Evolutionary conservation across 768 basidiomycete genomes (phyloP).

Genomic region (Glaciozyma martinii): DNA sequence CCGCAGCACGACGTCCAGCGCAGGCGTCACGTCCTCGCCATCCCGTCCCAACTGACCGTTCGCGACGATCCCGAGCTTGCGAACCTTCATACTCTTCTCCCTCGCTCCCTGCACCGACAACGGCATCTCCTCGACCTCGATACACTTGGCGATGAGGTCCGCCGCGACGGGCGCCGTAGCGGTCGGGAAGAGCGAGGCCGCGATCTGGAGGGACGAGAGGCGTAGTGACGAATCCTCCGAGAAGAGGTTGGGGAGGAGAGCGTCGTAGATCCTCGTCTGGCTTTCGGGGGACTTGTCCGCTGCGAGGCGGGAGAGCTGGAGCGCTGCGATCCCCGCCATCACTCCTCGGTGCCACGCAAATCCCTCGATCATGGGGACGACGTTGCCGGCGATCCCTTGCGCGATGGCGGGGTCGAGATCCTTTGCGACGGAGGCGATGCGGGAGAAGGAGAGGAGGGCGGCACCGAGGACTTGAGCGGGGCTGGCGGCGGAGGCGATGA

Average conservation of each 20-base stretch:
- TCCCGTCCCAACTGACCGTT: constrained; percentile 44
- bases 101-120: constrained; percentile 71
- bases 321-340: constrained; percentile 22
- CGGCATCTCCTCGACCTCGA: constrained; percentile 71
- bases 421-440: constrained; percentile 1
- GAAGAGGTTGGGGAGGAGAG: constrained; percentile 51
- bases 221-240: constrained; percentile 66
- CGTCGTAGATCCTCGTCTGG: constrained; percentile 46
- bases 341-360: constrained; percentile 32
- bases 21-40: constrained; percentile 47
- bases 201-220: constrained; percentile 50
- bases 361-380: constrained; percentile 25
- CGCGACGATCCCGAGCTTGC: constrained; percentile 50
- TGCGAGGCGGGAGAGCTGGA: constrained; percentile 16
- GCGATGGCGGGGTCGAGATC: background rate
- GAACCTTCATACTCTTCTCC: constrained; percentile 71
- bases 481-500: constrained; percentile 11
- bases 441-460: constrained; percentile 13
- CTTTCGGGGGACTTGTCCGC: constrained; percentile 11
- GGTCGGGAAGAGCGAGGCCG: constrained; percentile 48
- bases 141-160: constrained; percentile 45
- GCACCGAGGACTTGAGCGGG: constrained; percentile 29
- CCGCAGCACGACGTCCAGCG: constrained; percentile 54
- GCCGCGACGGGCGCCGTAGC: constrained; percentile 45
- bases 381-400: constrained; percentile 3